These are phyloP conservation scores for Penicillium bovifimosum DNA, from an alignment of 495 filamentous ascomycete species.

Conservation along the genomic window DNA sequence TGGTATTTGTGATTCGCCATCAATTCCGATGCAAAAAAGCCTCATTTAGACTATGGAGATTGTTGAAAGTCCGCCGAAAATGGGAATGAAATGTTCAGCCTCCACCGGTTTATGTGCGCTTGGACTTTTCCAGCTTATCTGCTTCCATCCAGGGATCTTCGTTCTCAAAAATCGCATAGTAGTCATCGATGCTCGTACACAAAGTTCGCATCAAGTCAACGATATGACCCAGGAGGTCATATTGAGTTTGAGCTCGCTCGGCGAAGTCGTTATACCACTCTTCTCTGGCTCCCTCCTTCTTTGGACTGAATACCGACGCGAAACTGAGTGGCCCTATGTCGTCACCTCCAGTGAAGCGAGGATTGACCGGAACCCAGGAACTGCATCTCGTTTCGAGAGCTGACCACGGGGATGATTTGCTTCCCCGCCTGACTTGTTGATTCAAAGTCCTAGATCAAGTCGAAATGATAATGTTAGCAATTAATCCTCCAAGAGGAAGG, in stretches of 20 bases:
- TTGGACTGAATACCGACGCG: not conserved
- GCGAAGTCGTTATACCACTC: not conserved
- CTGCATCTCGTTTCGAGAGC: constrained; percentile 6
- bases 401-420: not conserved
- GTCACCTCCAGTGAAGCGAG: too few relatives aligned
- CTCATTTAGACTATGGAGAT: too few relatives aligned
- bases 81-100: not conserved
- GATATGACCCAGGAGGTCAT: not conserved
- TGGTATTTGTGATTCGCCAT: too few relatives aligned
- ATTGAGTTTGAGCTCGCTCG: not conserved
- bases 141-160: not conserved
- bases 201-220: not conserved
- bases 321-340: too few relatives aligned
- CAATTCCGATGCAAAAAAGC: too few relatives aligned
- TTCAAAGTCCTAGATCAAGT: not conserved
- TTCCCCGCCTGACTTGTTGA: not conserved
- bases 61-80: not conserved
- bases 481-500: too few relatives aligned
- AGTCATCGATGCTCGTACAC: not conserved
- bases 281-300: not conserved
- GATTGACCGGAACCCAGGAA: constrained; percentile 10
- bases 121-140: too few relatives aligned
- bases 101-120: too few relatives aligned
- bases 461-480: constrained; percentile 10
- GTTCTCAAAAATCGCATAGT: not conserved